phyloP scores from a whole-genome alignment of 2,329 filamentous ascomycete species.

The Lanzia echinophila region DNA sequence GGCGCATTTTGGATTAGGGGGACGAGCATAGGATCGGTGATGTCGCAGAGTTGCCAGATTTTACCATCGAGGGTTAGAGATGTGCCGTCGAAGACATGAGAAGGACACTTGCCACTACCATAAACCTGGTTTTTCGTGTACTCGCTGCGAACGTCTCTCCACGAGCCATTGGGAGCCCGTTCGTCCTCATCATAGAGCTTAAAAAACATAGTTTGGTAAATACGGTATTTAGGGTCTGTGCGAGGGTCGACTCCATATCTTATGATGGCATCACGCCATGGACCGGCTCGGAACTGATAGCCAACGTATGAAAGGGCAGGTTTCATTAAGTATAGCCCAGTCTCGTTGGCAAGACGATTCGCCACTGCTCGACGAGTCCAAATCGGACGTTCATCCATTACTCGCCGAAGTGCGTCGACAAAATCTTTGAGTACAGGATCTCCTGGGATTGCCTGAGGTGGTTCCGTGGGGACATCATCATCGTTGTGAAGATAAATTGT shows the following conservation, averaged over 20 bases:
- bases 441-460: constrained; percentile 15
- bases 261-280: constrained; percentile 84
- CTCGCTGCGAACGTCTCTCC: constrained; percentile 18
- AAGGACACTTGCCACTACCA: constrained; percentile 30
- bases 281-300: constrained; percentile 88
- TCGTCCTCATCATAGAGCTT: constrained; percentile 46
- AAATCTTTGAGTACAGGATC: constrained; percentile 55
- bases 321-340: constrained; percentile 54
- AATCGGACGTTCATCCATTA: constrained; percentile 70
- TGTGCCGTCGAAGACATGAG: constrained; percentile 78
- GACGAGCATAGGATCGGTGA: constrained; percentile 70
- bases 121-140: constrained; percentile 19
- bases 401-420: constrained; percentile 54
- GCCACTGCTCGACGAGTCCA: constrained; percentile 79
- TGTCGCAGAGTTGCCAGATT: constrained; percentile 91
- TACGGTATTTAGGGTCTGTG: constrained; percentile 64
- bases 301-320: constrained; percentile 76
- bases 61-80: constrained; percentile 73
- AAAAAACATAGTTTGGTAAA: constrained; percentile 87
- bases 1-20: constrained; percentile 58
- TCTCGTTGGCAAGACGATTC: constrained; percentile 56
- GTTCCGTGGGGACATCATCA: constrained; percentile 16
- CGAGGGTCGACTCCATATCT: constrained; percentile 83
- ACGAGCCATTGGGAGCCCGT: constrained; percentile 16
- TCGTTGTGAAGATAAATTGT: constrained; percentile 22